phyloP scores from a whole-genome alignment of 2,329 filamentous ascomycete genomes.

The Fusarium incarnatum region DNA sequence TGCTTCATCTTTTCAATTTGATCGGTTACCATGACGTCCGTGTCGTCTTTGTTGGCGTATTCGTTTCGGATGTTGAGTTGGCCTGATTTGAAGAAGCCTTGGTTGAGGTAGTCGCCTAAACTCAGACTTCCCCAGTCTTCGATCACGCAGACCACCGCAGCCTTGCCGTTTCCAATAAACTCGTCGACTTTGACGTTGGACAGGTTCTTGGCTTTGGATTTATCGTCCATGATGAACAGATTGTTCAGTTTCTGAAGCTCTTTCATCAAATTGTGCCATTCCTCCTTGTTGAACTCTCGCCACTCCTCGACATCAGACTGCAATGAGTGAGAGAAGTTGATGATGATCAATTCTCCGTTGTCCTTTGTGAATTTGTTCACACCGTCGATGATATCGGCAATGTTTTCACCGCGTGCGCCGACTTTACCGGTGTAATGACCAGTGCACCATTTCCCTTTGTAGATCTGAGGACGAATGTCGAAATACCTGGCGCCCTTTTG shows the following conservation, averaged over 20 bases:
- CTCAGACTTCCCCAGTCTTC: conserved; percentile 8
- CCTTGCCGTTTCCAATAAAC: conserved; percentile 2
- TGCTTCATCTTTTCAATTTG: conserved; percentile 19
- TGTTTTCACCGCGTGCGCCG: conserved; percentile 7
- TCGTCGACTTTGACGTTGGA: neutral
- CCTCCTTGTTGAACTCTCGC: conserved; percentile 21
- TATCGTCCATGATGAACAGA: neutral
- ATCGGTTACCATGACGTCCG: neutral
- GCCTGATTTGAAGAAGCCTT: conserved; percentile 8
- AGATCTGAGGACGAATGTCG: conserved; percentile 11
- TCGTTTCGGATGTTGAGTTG: conserved; percentile 20
- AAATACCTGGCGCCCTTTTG: neutral
- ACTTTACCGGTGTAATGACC: conserved; percentile 14
- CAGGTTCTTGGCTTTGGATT: conserved; percentile 12
- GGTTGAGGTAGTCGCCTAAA: conserved; percentile 1
- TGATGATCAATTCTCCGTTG: neutral
- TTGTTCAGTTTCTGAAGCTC: conserved; percentile 13
- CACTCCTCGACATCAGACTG: conserved; percentile 9
- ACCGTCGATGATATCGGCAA: neutral
- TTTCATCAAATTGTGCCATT: conserved; percentile 17
- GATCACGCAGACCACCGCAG: neutral
- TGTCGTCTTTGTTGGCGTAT: conserved; percentile 20
- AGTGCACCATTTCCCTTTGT: neutral
- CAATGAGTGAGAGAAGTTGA: conserved; percentile 15
- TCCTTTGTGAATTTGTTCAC: conserved; percentile 15